Base-by-base conservation (phyloP, 441 rosid species). In the Pelargonium australe region DNA sequence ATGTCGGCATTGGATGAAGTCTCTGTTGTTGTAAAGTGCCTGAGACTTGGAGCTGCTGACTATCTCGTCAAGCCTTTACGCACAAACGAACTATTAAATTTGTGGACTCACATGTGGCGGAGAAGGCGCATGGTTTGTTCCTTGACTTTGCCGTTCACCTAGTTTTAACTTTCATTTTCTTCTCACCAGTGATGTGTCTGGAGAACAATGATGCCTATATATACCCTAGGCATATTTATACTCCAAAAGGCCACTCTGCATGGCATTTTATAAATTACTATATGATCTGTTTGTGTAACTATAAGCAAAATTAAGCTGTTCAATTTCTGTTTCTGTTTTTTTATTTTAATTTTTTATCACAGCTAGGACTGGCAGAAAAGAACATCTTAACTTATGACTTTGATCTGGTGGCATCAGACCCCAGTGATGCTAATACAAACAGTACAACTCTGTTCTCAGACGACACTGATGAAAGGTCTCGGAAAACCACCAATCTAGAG, bases 51-150 rank as follows among this genome's bases (percentile, higher is more conserved):
- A 72, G 94, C 91, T 9, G 87, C 89, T 3, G 91, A 86, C 81
- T 88, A 86, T 83, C 91, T 88, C 74, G 89, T 88, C 16, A 88
- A 88, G 86, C 94, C 94, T 49, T 76, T 88, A 66, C 90, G 97
- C 8, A 88, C 93, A 40, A 94, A 94, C 80, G 99, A 91, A 79
- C 82, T 94, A 69, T 79, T 94, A 75, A 94, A 91, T 82, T 81
- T 94, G 77, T 94, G 99, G 99, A 91, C 96, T 8, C 97, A 94
- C 86, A 86, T 94, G 97, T 94, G 99, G 99, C 87, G 99, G 79
- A 86, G 99, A 80, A 76, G 97, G 80, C 93, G 85, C 75, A 85
- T 87, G 99, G 99, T 94, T 75, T 81, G 93, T 82, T 72, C 73
- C 64, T 66, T 53, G 1, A 11, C 61, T 75, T n/a, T 55, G n/a